Percentiles rank a stretch among this genome's conserved stretches.
phyloP scores from a whole-genome alignment of 1,139 yeast species.

The Blastobotrys raffinosifermentans region DNA sequence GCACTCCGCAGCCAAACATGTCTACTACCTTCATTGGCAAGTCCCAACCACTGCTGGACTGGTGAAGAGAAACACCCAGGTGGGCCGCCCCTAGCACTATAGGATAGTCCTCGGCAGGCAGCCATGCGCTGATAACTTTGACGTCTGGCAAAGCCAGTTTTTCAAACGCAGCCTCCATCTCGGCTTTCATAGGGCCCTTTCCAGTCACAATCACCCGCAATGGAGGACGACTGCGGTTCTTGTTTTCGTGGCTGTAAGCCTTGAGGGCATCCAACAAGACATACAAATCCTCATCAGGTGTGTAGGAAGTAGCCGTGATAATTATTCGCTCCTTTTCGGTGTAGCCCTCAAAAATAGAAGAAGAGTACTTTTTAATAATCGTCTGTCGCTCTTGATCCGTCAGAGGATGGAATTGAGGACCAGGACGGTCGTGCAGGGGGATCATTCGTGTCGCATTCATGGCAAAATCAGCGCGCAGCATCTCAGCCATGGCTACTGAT shows the following conservation, averaged over 20 bases:
- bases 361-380: conserved; percentile 35
- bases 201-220: conserved; percentile 79
- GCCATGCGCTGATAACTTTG: conserved; percentile 64
- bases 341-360: conserved; percentile 40
- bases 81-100: conserved; percentile 69
- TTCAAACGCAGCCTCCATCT: conserved; percentile 40
- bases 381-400: conserved; percentile 28
- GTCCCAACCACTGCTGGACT: conserved; percentile 89
- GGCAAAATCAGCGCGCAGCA: conserved; percentile 50
- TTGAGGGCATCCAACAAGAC: conserved; percentile 64
- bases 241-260: conserved; percentile 25
- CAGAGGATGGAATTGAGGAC: conserved; percentile 57
- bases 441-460: conserved; percentile 38
- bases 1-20: conserved; percentile 93
- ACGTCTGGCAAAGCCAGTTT: conserved; percentile 33
- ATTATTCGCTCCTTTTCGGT: conserved; percentile 49
- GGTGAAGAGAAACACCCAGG: conserved; percentile 82
- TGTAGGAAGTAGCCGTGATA: conserved; percentile 86
- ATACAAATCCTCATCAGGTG: conserved; percentile 88
- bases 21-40: conserved; percentile 97
- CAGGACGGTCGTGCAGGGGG: conserved; percentile 39
- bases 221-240: conserved; percentile 36
- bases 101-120: conserved; percentile 76
- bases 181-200: conserved; percentile 74
- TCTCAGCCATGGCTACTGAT: conserved; percentile 64